phyloP scores from a whole-genome alignment of 495 filamentous ascomycete species.

The Aspergillus leporis region DNA sequence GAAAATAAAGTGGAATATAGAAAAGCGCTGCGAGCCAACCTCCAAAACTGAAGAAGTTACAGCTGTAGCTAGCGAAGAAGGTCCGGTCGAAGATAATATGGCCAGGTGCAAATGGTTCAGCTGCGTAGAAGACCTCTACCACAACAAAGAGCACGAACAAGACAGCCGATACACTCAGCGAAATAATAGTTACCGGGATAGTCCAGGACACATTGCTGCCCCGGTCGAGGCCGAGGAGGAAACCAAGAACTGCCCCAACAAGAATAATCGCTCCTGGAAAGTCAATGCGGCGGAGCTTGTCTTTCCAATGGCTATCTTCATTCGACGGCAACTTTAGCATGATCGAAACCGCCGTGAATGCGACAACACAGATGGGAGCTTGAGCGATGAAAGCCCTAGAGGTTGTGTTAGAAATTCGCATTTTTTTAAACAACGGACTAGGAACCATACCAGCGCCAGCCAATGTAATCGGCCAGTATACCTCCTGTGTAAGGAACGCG shows the following conservation, averaged over 20 bases:
- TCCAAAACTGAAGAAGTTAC: conserved; percentile 76
- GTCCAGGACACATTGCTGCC: conserved; percentile 75
- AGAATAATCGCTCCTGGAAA: conserved; percentile 74
- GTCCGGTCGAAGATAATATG: conserved; percentile 74
- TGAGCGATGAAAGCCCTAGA: conserved; percentile 71
- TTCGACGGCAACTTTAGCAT: conserved; percentile 60
- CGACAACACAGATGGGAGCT: conserved; percentile 66
- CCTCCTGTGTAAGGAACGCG: conserved; percentile 44
- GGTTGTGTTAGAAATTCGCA: conserved; percentile 15
- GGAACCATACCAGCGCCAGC: conserved; percentile 73
- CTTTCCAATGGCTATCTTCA: conserved; percentile 58
- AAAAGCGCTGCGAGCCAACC: conserved; percentile 67
- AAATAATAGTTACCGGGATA: conserved; percentile 57
- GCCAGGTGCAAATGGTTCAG: conserved; percentile 77
- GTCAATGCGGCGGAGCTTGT: conserved; percentile 72
- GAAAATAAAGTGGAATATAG: conserved; percentile 79
- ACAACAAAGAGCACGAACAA: conserved; percentile 69
- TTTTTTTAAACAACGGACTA: background rate
- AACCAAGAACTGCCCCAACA: conserved; percentile 67
- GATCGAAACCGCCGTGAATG: conserved; percentile 63
- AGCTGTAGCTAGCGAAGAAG: conserved; percentile 66
- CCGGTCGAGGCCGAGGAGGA: conserved; percentile 76
- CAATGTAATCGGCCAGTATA: conserved; percentile 69
- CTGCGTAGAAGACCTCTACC: conserved; percentile 70
- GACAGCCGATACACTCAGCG: conserved; percentile 55